Evolutionary conservation across 2,329 filamentous ascomycete species (phyloP).

Genomic region (Aureobasidium sp.): DNA sequence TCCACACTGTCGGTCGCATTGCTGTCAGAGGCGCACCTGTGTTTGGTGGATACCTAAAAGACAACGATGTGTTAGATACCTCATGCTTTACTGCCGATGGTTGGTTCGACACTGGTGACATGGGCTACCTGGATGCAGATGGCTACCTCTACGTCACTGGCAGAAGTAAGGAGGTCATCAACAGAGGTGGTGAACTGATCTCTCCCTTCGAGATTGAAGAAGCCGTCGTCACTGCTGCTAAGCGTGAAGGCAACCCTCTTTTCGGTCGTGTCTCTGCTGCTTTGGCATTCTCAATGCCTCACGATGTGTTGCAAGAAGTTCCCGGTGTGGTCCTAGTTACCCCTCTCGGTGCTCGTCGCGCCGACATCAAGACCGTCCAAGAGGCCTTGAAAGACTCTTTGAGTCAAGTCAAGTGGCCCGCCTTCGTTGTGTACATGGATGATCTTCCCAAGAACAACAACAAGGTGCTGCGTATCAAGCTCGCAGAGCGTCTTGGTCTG

Average conservation of each 20-base stretch:
- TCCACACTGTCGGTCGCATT: constrained; percentile 37
- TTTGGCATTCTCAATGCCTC: constrained; percentile 45
- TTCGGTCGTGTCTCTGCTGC: constrained; percentile 40
- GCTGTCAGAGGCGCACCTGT: constrained; percentile 44
- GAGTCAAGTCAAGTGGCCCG: constrained; percentile 46
- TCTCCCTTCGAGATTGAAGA: constrained; percentile 52
- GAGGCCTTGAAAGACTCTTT: constrained; percentile 38
- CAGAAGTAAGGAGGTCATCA: constrained; percentile 49
- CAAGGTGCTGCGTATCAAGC: constrained; percentile 47
- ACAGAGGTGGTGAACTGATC: constrained; percentile 50
- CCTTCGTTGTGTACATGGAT: constrained; percentile 46
- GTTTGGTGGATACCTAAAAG: constrained; percentile 42
- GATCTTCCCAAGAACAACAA: constrained; percentile 49
- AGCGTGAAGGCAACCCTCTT: constrained; percentile 34
- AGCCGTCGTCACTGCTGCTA: constrained; percentile 41
- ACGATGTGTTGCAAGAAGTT: constrained; percentile 48
- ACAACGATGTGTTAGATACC: constrained; percentile 35
- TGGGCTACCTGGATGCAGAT: constrained; percentile 43
- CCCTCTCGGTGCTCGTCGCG: constrained; percentile 32
- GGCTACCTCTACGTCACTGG: constrained; percentile 48
- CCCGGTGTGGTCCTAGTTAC: constrained; percentile 47
- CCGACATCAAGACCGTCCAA: constrained; percentile 43
- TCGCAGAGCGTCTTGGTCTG: constrained; percentile 41
- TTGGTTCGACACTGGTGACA: constrained; percentile 49
- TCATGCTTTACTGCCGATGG: constrained; percentile 40